Evolutionary conservation across 2,329 filamentous ascomycete genomes (phyloP), one percentile per base, ranked within the genome.

Genomic region (Epichloe sp.): DNA sequence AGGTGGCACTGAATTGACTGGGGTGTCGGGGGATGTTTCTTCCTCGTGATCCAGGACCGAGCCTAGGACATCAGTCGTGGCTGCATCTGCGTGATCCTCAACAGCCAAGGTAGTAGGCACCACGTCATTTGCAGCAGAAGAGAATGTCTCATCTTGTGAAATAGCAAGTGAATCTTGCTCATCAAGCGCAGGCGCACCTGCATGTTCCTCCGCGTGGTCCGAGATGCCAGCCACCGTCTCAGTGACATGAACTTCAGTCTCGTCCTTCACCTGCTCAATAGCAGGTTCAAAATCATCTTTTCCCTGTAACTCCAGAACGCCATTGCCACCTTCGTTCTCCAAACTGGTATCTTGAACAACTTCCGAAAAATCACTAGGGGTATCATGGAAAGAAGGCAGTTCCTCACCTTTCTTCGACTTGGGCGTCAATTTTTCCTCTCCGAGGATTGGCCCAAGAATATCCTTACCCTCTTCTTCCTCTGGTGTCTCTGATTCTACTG

Each of bases 371-470:
- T 61, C 61, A 66, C 62, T 59, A 59, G 62, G 63, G 63, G 63
- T 63, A 68, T 69, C 60, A 64, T 63, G 59, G 60, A 65, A 60
- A 62, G 57, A 63, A 65, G 58, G 55, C 54, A 59, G 55, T 59
- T 66, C 63, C 71, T 73, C 67, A 73, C 71, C 71, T 73, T 70
- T 71, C 57, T 64, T 66, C 51, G 59, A 58, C 54, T 57, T 61
- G 49, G 58, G 52, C 46, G 57, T 56, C 50, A 53, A 58, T 56
- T 63, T 68, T 54, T 66, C 65, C 47, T 67, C 64, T 44, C 58
- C 57, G 46, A 64, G 60, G 53, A 70, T 71, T 26, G 67, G 66
- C 31, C 64, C 66, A 54, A 71, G 60, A 4, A 58, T 64, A 52
- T 72, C 69, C 56, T 68, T 70, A 51, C 61, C 65, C 60, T 71